These are phyloP conservation scores for Chaetomium globosum DNA, from an alignment of 2,329 filamentous ascomycete species.

Conservation along the genomic window DNA sequence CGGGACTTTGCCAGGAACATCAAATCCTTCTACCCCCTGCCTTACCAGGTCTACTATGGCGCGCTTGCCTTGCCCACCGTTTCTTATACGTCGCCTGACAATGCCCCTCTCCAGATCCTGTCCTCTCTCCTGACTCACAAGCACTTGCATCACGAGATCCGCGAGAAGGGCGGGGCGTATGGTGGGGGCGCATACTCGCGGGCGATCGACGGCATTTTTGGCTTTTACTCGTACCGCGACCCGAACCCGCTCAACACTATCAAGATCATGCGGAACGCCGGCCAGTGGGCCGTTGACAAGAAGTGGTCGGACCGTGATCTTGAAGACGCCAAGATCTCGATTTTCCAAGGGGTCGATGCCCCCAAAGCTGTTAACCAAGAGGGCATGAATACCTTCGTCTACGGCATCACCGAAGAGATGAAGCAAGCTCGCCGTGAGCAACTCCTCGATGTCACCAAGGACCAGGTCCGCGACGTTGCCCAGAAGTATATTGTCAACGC, in stretches of 20 bases:
- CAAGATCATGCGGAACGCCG: constrained; percentile 79
- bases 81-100: constrained; percentile 74
- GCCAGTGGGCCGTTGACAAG: constrained; percentile 78
- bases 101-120: constrained; percentile 82
- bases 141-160: constrained; percentile 94
- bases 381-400: constrained; percentile 82
- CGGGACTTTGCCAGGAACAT: constrained; percentile 51
- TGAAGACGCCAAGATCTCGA: constrained; percentile 92
- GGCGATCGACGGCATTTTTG: constrained; percentile 80
- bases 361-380: constrained; percentile 85
- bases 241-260: constrained; percentile 90
- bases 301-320: constrained; percentile 82
- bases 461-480: constrained; percentile 78
- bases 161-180: constrained; percentile 96
- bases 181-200: constrained; percentile 86
- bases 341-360: constrained; percentile 91
- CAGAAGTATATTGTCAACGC: constrained; percentile 77
- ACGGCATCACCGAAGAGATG: constrained; percentile 85
- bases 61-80: constrained; percentile 79
- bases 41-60: constrained; percentile 97
- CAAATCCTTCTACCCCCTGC: constrained; percentile 89
- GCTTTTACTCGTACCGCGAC: constrained; percentile 95
- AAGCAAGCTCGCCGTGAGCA: constrained; percentile 79
- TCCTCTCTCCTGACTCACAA: constrained; percentile 94
- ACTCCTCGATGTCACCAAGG: constrained; percentile 80